Evolutionary conservation across 345 rosid species (phyloP).

Genomic region (Noccaea bulbosa): DNA sequence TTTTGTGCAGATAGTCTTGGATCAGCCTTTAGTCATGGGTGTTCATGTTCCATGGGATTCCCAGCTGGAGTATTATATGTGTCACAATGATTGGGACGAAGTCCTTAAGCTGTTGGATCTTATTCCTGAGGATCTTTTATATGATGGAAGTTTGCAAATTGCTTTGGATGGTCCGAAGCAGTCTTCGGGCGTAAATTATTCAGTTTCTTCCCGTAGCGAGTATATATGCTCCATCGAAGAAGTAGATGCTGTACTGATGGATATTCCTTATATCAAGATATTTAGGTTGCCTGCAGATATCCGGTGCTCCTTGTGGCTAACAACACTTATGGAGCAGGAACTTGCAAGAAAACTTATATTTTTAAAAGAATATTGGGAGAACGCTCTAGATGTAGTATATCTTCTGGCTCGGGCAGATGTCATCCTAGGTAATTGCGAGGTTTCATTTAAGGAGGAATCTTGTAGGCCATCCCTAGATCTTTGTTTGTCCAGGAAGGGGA

Average conservation of each 20-base stretch:
- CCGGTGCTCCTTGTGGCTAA: conserved; percentile 73
- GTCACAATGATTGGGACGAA: conserved; percentile 96
- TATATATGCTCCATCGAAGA: conserved; percentile 74
- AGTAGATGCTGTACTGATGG: conserved; percentile 76
- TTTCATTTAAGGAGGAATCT: conserved; percentile 51
- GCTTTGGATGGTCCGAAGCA: conserved; percentile 66
- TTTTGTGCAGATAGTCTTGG: conserved; percentile 81
- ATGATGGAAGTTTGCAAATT: conserved; percentile 78
- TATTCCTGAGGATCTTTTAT: conserved; percentile 68
- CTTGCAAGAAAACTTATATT: conserved; percentile 82
- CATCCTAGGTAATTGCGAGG: conserved; percentile 52
- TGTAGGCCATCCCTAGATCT: conserved; percentile 51
- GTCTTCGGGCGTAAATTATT: conserved; percentile 49
- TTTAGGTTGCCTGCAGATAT: conserved; percentile 59
- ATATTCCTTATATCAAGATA: conserved; percentile 77
- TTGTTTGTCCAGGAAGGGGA: conserved; percentile 48
- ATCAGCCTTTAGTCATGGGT: conserved; percentile 94
- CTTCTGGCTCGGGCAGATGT: conserved; percentile 85
- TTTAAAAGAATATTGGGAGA: conserved; percentile 86
- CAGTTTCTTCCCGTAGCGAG: conserved; percentile 54
- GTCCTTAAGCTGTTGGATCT: conserved; percentile 74
- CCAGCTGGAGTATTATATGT: conserved; percentile 81
- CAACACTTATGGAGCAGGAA: conserved; percentile 76
- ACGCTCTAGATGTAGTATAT: conserved; percentile 67
- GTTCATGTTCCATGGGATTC: conserved; percentile 95